Base-by-base conservation (phyloP, 257 asterid genomes). In the Przewalskia tangutica region DNA sequence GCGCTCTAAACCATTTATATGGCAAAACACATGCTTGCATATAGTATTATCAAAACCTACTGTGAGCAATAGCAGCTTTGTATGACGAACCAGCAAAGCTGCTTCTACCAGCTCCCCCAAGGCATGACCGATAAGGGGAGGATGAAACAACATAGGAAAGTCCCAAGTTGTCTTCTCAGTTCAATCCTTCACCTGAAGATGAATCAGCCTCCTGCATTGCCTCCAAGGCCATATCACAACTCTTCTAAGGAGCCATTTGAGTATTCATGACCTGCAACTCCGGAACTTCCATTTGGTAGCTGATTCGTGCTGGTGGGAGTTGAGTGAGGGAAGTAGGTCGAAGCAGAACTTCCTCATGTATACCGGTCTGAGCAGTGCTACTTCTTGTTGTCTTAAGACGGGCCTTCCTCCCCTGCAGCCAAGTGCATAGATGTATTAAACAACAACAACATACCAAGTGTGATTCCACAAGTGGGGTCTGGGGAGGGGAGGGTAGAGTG, bases 301-400 rank as follows among this genome's bases (percentile, higher is more conserved):
- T 88, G 91, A 87, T 66, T 88, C 12, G 70, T 58, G 88, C 83
- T 82, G 53, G 92, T 85, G 83, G 90, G 71, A 83, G 85, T 89
- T 16, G 93, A 84, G 84, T 86, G 79, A 73, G 91, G 80, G 8
- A 90, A 71, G 81, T 88, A 85, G 40, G 84, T 79, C 32, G 94
- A 83, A 84, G 81, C 70, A 68, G 92, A 88, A 85, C 88, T 89
- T 83, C 95, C 90, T 63, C 95, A 88, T 55, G 97, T 32, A 80
- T 87, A 54, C 88, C 97, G 97, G 90, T 94, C 82, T 90, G 97
- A 58, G 97, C 92, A 58, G 95, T 85, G 56, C 91, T 82, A 85
- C 98, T 95, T 89, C 98, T 93, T 44, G 98, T 96, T 51, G 95
- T 85, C 92, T 94, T 96, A 60, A 77, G 89, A 38, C 99, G 98